Base-by-base conservation (phyloP, 2,329 filamentous ascomycete species). In the Ceratocystis destructans region DNA sequence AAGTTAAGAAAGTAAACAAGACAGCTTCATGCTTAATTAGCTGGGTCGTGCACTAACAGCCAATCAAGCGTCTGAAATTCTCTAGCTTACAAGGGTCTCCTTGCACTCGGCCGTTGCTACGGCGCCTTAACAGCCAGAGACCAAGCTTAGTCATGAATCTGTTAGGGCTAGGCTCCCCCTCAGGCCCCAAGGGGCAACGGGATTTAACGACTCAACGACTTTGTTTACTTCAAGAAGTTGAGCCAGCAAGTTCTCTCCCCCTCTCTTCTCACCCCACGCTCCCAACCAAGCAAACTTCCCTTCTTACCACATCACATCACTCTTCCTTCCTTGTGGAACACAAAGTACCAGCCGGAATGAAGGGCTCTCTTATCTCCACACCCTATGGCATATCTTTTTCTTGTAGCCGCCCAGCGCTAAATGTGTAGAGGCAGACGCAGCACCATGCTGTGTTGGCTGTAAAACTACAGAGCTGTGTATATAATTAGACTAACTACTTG, bases 1-100 rank as follows among this genome's bases (percentile, higher is more conserved):
- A 28, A 65, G n/a, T 45, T 50, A 28, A 20, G 25, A 66, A 66
- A 63, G 65, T 66, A 66, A 66, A 66, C 61, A 66, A 64, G 10
- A 50, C 65, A 61, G 33, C 55, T 41, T 37, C 28, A 59, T 59
- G 25, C 55, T 59, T 59, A 59, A 59, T 59, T 59, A n/a, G 6
- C 33, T 37, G 2, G 12, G 55, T 12, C 7, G 61, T 48, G 61
- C 41, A 20, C 25, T 2, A 48, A 7, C 5, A n/a, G 37, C 61
- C 61, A 63, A 63, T 63, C 61, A 63, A 12, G 22, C 5, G 25
- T 8, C 28, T 17, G n/a, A 6, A 50, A 48, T 33, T 25, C 20
- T 6, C 8, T 6, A 44, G n/a, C n/a, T 46, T 48, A 41, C 61
- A 63, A 45, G 61, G 61, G 5, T 20, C 5, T 3, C 15, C 61